Evolutionary conservation across 306 rosid genomes (phyloP).

Genomic region (Albizia julibrissin): DNA sequence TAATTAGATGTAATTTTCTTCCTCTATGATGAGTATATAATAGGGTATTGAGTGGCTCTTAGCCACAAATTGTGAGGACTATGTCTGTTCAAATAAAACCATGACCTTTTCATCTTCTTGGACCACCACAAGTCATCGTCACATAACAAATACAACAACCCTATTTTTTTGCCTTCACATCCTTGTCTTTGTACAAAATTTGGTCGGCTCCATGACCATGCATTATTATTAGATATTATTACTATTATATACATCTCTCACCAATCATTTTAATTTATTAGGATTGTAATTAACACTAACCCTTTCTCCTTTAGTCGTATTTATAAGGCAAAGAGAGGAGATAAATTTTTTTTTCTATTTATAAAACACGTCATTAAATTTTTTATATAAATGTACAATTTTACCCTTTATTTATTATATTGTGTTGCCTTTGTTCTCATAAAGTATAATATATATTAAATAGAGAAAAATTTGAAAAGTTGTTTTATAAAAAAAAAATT

Average conservation of each 20-base stretch:
- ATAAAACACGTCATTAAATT: too few relatives aligned
- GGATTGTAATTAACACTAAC: background rate
- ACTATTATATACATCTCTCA: constrained; percentile 7
- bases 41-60: constrained; percentile 34
- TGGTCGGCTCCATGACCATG: constrained; percentile 16
- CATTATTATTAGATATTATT: constrained; percentile 32
- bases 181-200: constrained; percentile 41
- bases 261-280: background rate
- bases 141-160: constrained; percentile 52
- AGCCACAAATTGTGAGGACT: constrained; percentile 50
- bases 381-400: too few relatives aligned
- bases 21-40: constrained; percentile 42
- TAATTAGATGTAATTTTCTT: background rate
- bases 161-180: constrained; percentile 43
- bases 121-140: constrained; percentile 42
- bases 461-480: too few relatives aligned
- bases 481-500: too few relatives aligned
- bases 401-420: too few relatives aligned
- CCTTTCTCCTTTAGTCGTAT: background rate
- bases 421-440: too few relatives aligned
- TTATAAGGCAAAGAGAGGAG: too few relatives aligned
- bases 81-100: constrained; percentile 36
- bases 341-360: too few relatives aligned
- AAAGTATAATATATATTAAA: too few relatives aligned
- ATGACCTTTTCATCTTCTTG: constrained; percentile 48